Evolutionary conservation across 2,329 filamentous ascomycete genomes (phyloP).

Genomic region (Penicillium sp.): DNA sequence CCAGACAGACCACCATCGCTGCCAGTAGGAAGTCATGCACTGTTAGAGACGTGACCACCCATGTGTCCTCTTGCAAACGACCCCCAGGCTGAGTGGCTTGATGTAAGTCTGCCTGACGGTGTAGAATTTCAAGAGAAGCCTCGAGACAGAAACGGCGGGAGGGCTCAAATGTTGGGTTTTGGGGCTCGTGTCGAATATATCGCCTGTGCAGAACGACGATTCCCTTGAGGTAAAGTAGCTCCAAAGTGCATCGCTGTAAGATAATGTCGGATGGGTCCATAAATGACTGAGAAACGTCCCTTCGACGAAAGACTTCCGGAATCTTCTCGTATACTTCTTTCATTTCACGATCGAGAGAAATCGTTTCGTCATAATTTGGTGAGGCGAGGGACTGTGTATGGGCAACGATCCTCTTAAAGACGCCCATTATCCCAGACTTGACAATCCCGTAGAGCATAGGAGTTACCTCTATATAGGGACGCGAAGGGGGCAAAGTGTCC

Average conservation of each 20-base stretch:
- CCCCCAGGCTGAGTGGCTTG: slow-evolving; percentile 58
- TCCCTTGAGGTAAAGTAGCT: not conserved
- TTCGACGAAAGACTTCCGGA: not conserved
- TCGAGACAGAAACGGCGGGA: slow-evolving; percentile 54
- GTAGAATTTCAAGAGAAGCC: slow-evolving; percentile 54
- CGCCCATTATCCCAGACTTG: slow-evolving; percentile 35
- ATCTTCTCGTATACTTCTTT: not conserved
- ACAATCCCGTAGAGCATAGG: slow-evolving; percentile 44
- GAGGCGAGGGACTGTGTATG: slow-evolving; percentile 14
- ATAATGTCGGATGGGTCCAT: not conserved
- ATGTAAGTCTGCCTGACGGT: slow-evolving; percentile 56
- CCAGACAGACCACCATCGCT: slow-evolving; percentile 62
- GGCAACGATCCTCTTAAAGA: slow-evolving; percentile 39
- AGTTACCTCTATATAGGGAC: slow-evolving; percentile 54
- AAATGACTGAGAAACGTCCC: not conserved
- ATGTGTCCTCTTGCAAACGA: slow-evolving; percentile 57
- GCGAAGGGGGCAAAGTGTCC: slow-evolving; percentile 56
- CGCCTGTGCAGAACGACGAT: not conserved
- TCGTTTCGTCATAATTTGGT: not conserved
- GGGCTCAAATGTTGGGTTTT: slow-evolving; percentile 16
- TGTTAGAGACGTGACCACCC: slow-evolving; percentile 63
- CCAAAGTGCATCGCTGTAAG: not conserved
- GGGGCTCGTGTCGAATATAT: not conserved
- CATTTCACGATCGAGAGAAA: not conserved
- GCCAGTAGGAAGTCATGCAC: slow-evolving; percentile 67